Conservation (phyloP, 108 stramenopile species). For the Cyclostephanos tholiformis region DNA sequence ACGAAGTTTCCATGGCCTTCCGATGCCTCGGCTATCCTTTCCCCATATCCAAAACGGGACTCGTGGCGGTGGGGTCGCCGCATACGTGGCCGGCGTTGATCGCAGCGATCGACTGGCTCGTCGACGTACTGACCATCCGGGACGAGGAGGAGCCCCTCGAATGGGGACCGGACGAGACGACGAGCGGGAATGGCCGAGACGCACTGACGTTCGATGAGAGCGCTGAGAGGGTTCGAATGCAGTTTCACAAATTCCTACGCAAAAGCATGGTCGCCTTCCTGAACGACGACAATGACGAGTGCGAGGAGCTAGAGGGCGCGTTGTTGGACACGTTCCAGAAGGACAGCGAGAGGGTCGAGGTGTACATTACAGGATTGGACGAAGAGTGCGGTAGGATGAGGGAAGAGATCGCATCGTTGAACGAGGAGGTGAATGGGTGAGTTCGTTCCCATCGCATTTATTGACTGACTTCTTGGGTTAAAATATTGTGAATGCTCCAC, state of each 20-base stretch:
- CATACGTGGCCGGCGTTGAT: constrained; percentile 98
- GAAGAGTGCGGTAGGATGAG: constrained; percentile 64
- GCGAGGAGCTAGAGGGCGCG: constrained; percentile 65
- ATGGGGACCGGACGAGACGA: constrained; percentile 26
- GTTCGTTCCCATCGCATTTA: constrained; percentile 16
- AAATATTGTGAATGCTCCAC: background rate
- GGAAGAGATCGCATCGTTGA: constrained; percentile 63
- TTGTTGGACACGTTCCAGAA: constrained; percentile 76
- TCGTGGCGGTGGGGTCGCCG: constrained; percentile 96
- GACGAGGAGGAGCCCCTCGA: constrained; percentile 45
- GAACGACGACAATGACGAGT: constrained; percentile 76
- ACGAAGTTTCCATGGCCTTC: constrained; percentile 92
- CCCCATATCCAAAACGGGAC: constrained; percentile 86
- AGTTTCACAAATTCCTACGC: constrained; percentile 85
- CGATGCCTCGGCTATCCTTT: constrained; percentile 94
- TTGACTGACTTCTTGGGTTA: background rate
- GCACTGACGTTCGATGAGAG: constrained; percentile 66
- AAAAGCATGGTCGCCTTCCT: constrained; percentile 88
- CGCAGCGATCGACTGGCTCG: constrained; percentile 94
- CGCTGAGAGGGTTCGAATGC: constrained; percentile 60
- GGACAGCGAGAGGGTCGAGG: constrained; percentile 64
- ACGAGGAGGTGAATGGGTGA: constrained; percentile 67
- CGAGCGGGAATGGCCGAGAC: constrained; percentile 16
- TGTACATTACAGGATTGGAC: constrained; percentile 69
- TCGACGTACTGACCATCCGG: constrained; percentile 73